Base-by-base conservation (phyloP, 805 yeast genomes). In the Pichia manshurica region DNA sequence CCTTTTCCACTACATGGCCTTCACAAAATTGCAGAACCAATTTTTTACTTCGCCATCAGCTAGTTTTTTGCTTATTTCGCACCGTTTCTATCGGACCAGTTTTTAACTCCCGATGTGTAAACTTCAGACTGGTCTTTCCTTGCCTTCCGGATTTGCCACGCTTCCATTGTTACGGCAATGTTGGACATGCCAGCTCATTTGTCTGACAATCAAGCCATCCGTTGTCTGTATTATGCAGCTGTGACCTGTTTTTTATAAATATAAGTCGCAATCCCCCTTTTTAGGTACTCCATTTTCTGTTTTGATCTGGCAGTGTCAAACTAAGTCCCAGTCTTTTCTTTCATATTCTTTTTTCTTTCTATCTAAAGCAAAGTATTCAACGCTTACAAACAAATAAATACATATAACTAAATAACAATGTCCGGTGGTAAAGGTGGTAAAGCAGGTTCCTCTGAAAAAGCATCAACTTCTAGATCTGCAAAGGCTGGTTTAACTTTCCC, bases 401-500 rank as follows among this genome's bases (percentile, higher is more conserved):
- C 23, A 19, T 25, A 29, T 23, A n/a, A 28, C 34, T 33, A 31
- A 41, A 46, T 29, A 19, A 64, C 47, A 64, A 68, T 59, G 84
- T 79, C 74, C 60, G 85, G 87, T 66, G 87, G 87, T 66, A 82
- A 83, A 77, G 88, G 88, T 64, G 93, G 93, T 69, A 90, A 90
- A 77, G 96, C 96, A 68, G 95, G 96, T 67, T 78, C 95, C 60
- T 73, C 95, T 63, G 90, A 88, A 70, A 91, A 91, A 77, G 89
- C 95, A 65, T 84, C 97, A 68, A 93, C 91, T 78, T 86, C 97
- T 49, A 88, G 98, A 83, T 91, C 98, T 61, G 84, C 96, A 56
- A 91, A 89, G 80, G 97, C 98, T 68, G 98, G 97, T 73, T 82
- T 91, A 68, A 87, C 95, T 64, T 91, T 91, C 95, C 98, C 98